Conservation (phyloP, 2,329 filamentous ascomycete genomes). For the Ceratocystis albifundus region DNA sequence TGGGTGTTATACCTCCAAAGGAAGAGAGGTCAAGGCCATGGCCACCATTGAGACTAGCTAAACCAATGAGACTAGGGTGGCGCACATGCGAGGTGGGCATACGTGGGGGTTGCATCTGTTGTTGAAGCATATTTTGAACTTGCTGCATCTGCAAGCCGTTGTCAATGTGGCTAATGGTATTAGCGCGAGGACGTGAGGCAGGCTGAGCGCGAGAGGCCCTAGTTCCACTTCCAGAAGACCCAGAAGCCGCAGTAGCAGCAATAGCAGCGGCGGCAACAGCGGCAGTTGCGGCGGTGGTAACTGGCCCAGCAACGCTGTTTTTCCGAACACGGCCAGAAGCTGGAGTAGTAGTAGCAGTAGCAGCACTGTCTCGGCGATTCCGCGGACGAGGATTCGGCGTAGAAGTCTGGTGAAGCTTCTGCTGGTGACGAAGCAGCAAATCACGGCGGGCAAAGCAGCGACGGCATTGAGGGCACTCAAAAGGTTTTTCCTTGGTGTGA, state of each 20-base stretch:
- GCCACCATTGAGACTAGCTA: constrained; percentile 43
- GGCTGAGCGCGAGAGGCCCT: neutral
- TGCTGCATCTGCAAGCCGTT: constrained; percentile 55
- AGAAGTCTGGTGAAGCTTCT: constrained; percentile 92
- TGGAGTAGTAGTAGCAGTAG: constrained; percentile 52
- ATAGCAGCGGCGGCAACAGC: constrained; percentile 46
- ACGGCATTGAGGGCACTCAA: constrained; percentile 89
- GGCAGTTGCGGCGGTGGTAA: constrained; percentile 34
- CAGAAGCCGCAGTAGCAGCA: constrained; percentile 26
- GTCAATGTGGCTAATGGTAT: constrained; percentile 93
- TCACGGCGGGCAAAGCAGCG: constrained; percentile 92
- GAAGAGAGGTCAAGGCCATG: constrained; percentile 49
- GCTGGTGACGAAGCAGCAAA: constrained; percentile 84
- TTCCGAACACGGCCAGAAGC: constrained; percentile 63
- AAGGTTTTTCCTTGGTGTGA: constrained; percentile 98
- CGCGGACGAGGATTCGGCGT: constrained; percentile 77
- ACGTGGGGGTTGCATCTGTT: constrained; percentile 31
- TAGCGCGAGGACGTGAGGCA: constrained; percentile 61
- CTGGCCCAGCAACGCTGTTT: constrained; percentile 65
- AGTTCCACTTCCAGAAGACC: neutral
- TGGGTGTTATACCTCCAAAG: constrained; percentile 60
- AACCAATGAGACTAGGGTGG: constrained; percentile 61
- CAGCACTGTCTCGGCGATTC: constrained; percentile 81
- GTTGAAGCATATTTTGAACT: constrained; percentile 47
- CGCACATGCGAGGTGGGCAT: constrained; percentile 50